A percentile compares a stretch with the other conserved stretches of the same genome.
These are phyloP conservation scores for Skeletonema grethae DNA, from an alignment of 108 stramenopile genomes.

Conservation along the genomic window DNA sequence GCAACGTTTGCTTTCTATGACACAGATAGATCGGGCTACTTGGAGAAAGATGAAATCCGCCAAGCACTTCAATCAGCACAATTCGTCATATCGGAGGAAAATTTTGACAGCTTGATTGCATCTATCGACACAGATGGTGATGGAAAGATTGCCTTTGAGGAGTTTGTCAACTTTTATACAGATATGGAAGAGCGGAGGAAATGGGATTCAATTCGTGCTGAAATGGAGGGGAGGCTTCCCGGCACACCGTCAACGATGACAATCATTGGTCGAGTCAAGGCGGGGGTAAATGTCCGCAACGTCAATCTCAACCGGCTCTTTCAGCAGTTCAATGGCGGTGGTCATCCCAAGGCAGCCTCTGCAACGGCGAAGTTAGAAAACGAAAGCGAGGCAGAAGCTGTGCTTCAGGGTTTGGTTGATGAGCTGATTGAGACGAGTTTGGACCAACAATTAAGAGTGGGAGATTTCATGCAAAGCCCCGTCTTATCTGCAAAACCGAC, in stretches of 20 bases:
- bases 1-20: conserved; percentile 82
- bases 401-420: conserved; percentile 71
- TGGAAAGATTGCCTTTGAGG: conserved; percentile 78
- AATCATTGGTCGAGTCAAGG: conserved; percentile 85
- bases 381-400: conserved; percentile 66
- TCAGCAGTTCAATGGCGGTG: conserved; percentile 80
- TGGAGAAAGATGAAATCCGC: conserved; percentile 69
- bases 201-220: conserved; percentile 20
- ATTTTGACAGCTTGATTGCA: conserved; percentile 47
- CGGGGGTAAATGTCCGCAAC: conserved; percentile 76
- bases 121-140: conserved; percentile 75
- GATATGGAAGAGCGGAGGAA: conserved; percentile 49
- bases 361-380: conserved; percentile 77
- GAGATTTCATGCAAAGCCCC: conserved; percentile 87
- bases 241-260: conserved; percentile 68
- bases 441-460: conserved; percentile 69
- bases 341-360: conserved; percentile 89
- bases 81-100: conserved; percentile 58
- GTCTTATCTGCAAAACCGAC: conserved; percentile 72
- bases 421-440: conserved; percentile 69
- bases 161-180: conserved; percentile 72
- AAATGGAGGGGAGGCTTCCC: conserved; percentile 28
- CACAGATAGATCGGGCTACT: conserved; percentile 66
- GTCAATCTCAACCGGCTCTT: conserved; percentile 84
- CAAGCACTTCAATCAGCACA: conserved; percentile 60